Base-by-base conservation (phyloP, 495 filamentous ascomycete genomes). In the Lophiotrema nucula region DNA sequence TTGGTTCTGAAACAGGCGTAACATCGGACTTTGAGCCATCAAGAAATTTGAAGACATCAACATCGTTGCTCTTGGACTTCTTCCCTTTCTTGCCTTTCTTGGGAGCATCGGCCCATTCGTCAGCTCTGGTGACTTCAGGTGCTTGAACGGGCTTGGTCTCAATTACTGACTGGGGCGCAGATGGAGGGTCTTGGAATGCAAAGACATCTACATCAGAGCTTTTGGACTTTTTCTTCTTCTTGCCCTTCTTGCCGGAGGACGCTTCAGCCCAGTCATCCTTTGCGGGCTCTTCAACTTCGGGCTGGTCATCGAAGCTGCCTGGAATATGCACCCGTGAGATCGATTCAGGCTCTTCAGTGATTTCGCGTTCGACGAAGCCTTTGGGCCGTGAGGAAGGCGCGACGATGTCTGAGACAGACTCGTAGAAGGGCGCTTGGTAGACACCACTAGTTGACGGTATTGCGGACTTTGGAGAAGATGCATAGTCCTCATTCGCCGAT, bases 41-140 rank as follows among this genome's bases (percentile, higher is more conserved):
- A 16, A 43, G 47, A 18, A 43, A 44, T 3, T 18, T 10, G 13
- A 13, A 15, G 25, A 39, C 21, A 27, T 56, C 39, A 11, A 38
- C 51, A 28, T 56, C 52, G 37, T 44, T 47, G 42, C 18, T 53
- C 61, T 59, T 64, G 13, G 55, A 42, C 27, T 64, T 60, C 49
- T 56, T 64, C 54, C 51, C 51, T 26, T 58, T 63, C 44, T 63
- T 63, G 10, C 27, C 24, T 44, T 59, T 60, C 27, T 68, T 67
- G 2, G 49, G 18, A n/a, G 50, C 51, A 5, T 58, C 21, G 26
- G 39, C 44, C 48, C 42, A 47, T 16, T 41, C 48, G 13, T 53
- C 47, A n/a, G n/a, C 38, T 54, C 19, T 2, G 21, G 3, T 21
- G n/a, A n/a, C n/a, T n/a, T 23, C 16, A 35, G 35, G 18, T 25